Evolutionary conservation across 148 eudicot genomes (phyloP).

Genomic region (Persicaria maculosa): DNA sequence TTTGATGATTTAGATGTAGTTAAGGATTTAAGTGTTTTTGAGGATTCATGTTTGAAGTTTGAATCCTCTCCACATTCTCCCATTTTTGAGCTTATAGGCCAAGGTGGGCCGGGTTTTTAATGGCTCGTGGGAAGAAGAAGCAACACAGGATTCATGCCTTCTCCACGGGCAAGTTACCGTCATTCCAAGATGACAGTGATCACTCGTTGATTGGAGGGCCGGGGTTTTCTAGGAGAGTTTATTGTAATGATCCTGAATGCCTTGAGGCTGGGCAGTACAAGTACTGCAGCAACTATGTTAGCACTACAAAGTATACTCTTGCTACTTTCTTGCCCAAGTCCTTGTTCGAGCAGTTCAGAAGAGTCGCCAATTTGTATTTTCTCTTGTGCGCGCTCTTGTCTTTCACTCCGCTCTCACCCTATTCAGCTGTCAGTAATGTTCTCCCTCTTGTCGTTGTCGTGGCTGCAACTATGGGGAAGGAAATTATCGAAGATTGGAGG

Average conservation of each 20-base stretch:
- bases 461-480: conserved; percentile 61
- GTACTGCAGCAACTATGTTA: conserved; percentile 42
- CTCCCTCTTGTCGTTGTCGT: conserved; percentile 59
- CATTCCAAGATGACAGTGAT: conserved; percentile 23
- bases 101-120: background rate
- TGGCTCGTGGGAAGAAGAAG: conserved; percentile 23
- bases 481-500: conserved; percentile 58
- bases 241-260: conserved; percentile 48
- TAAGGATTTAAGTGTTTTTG: background rate
- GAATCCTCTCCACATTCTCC: background rate
- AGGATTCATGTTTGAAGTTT: background rate
- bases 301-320: conserved; percentile 49
- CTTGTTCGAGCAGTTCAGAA: conserved; percentile 68
- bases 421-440: conserved; percentile 46
- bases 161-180: conserved; percentile 13
- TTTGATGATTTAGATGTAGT: background rate
- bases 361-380: conserved; percentile 69
- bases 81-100: background rate
- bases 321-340: conserved; percentile 61
- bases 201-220: conserved; percentile 35
- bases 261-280: conserved; percentile 25
- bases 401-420: conserved; percentile 52
- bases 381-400: conserved; percentile 51
- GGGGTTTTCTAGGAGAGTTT: conserved; percentile 49
- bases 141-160: conserved; percentile 24